Evolutionary conservation across 352 stramenopile genomes (phyloP).

Genomic region (Globisporangium spinosum): DNA sequence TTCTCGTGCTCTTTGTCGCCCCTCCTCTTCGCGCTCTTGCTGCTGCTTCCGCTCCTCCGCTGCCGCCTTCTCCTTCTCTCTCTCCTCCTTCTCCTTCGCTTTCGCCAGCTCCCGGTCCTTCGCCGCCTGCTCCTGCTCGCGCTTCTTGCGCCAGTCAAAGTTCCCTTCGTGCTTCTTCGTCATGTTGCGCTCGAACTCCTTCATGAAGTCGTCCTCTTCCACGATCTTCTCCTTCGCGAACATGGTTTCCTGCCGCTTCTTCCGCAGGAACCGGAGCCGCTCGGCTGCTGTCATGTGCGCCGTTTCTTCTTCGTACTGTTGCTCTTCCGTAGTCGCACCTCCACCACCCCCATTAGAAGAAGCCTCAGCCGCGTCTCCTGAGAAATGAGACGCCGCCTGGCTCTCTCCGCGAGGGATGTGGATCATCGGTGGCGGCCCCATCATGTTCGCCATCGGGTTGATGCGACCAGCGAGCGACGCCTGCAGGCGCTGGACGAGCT

Average conservation of each 20-base stretch:
- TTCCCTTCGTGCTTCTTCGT: slow-evolving; percentile 51
- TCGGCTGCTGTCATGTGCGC: slow-evolving; percentile 58
- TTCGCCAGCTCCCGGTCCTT: slow-evolving; percentile 8
- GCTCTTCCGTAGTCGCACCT: slow-evolving; percentile 16
- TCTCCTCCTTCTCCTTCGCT: slow-evolving; percentile 28
- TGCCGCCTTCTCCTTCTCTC: slow-evolving; percentile 27
- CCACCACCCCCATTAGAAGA: neutral
- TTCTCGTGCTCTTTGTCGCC: slow-evolving; percentile 18
- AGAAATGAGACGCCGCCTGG: neutral
- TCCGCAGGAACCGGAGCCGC: slow-evolving; percentile 54
- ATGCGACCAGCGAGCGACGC: slow-evolving; percentile 46
- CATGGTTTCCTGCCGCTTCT: slow-evolving; percentile 58
- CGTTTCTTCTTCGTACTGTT: slow-evolving; percentile 56
- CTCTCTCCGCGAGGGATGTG: slow-evolving; percentile 22
- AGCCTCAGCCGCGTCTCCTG: neutral
- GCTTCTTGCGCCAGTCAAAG: slow-evolving; percentile 15
- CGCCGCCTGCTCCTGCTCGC: slow-evolving; percentile 8
- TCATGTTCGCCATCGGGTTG: slow-evolving; percentile 21
- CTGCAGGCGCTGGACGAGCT: slow-evolving; percentile 49
- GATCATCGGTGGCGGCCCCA: slow-evolving; percentile 28
- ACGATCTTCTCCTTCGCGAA: slow-evolving; percentile 44
- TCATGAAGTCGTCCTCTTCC: slow-evolving; percentile 58
- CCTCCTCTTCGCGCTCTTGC: slow-evolving; percentile 29
- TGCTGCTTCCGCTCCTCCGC: slow-evolving; percentile 15
- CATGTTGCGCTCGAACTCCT: slow-evolving; percentile 64